phyloP scores from a whole-genome alignment of 164 flowering plant genomes.

The Akebia trifoliata region DNA sequence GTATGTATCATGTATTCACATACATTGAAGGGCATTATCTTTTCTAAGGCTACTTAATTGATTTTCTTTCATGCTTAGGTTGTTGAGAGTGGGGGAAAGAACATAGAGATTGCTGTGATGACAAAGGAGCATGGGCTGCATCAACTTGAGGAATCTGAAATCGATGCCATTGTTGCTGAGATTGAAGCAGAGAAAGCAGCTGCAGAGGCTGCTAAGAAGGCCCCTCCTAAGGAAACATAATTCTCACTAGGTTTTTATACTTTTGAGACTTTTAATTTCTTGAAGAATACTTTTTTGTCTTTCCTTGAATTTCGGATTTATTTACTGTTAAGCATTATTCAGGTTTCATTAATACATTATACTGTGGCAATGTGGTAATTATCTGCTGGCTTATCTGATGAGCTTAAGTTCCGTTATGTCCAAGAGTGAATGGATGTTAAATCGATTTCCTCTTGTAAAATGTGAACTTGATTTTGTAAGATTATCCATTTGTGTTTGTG shows the following conservation, averaged over 20 bases:
- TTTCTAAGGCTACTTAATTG: not conserved
- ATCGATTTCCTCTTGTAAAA: no score
- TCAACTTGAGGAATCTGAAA: constrained; percentile 94
- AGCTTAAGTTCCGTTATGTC: no score
- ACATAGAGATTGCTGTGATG: constrained; percentile 96
- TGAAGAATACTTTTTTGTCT: no score
- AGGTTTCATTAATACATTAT: no score
- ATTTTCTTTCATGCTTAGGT: constrained; percentile 41
- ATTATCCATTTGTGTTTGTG: no score
- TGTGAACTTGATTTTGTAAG: no score
- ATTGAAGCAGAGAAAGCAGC: constrained; percentile 98
- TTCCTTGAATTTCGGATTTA: not conserved
- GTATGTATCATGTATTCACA: not conserved
- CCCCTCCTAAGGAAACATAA: constrained; percentile 63
- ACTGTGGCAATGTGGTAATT: no score
- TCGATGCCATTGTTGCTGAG: constrained; percentile 89
- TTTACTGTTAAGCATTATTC: not conserved
- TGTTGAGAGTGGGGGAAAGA: constrained; percentile 99
- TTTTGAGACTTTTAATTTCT: not conserved
- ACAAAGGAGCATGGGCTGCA: constrained; percentile 70
- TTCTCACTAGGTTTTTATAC: not conserved
- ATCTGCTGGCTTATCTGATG: no score
- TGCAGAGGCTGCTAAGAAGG: constrained; percentile 96
- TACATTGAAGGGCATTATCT: not conserved
- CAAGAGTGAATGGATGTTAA: no score